These are phyloP conservation scores for Ceriops zippeliana DNA, from an alignment of 345 rosid species.

Conservation along the genomic window DNA sequence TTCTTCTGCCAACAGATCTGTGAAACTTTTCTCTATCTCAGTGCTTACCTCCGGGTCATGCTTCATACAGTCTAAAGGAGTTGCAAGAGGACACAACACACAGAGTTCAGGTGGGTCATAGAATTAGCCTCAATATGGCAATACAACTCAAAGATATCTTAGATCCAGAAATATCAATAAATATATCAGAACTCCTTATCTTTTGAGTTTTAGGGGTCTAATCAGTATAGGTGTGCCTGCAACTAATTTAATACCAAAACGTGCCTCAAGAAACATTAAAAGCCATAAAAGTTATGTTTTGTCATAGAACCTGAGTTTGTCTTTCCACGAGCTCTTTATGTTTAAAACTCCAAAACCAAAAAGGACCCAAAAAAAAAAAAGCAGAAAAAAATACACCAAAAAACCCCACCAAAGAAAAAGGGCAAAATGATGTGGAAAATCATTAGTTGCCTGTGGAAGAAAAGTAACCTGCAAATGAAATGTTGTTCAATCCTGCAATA, in stretches of 20 bases:
- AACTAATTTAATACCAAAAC: no score
- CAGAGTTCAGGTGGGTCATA: neutral
- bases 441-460: neutral
- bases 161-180: neutral
- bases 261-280: no score
- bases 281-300: no score
- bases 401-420: neutral
- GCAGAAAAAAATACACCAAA: no score
- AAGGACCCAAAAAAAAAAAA: no score
- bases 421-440: neutral
- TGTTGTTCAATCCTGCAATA: conserved; percentile 48
- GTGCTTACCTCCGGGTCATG: conserved; percentile 39
- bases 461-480: conserved; percentile 45
- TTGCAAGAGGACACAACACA: neutral
- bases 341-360: no score
- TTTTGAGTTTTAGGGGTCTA: no score
- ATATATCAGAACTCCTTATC: no score
- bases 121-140: no score
- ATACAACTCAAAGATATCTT: neutral
- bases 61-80: conserved; percentile 45
- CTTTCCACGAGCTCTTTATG: no score
- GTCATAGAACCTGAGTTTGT: no score
- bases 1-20: conserved; percentile 46
- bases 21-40: conserved; percentile 45
- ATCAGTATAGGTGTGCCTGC: no score